Conservation (phyloP, 441 rosid genomes). For the Manihot esculenta region DNA sequence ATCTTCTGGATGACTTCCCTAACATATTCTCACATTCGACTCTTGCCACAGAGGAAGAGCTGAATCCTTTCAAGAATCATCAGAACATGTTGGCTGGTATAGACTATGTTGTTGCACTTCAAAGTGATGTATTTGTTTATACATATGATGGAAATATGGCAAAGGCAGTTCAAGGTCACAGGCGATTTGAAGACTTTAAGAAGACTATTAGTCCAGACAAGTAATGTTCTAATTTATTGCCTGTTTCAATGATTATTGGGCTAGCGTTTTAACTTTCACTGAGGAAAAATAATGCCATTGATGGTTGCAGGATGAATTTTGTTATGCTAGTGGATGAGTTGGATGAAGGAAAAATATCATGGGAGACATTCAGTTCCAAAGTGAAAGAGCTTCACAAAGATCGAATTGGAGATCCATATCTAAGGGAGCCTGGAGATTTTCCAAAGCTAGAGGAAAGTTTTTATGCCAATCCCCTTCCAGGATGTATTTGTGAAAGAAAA, state of each 20-base stretch:
- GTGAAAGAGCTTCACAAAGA: constrained; percentile 78
- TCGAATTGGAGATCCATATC: constrained; percentile 71
- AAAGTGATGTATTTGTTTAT: constrained; percentile 81
- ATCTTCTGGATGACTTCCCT: constrained; percentile 64
- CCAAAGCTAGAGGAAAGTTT: constrained; percentile 87
- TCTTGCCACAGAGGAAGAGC: constrained; percentile 69
- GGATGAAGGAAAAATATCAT: constrained; percentile 69
- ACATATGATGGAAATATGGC: constrained; percentile 98
- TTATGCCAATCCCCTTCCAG: constrained; percentile 84
- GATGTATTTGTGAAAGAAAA: constrained; percentile 69
- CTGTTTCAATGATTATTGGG: too few relatives aligned
- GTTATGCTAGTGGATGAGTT: constrained; percentile 76
- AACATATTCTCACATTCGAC: constrained; percentile 77
- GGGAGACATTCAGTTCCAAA: constrained; percentile 82
- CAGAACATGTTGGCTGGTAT: constrained; percentile 97
- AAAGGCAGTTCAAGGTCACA: constrained; percentile 96
- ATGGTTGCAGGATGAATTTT: constrained; percentile 67
- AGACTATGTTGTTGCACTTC: constrained; percentile 83
- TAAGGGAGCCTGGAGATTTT: constrained; percentile 60
- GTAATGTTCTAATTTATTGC: constrained; percentile 34
- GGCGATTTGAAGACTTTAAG: constrained; percentile 80
- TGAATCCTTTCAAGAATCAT: constrained; percentile 68
- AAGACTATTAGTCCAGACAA: constrained; percentile 87
- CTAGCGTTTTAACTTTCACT: background rate
- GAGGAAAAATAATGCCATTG: background rate